Evolutionary conservation across 2,329 filamentous ascomycete genomes (phyloP), one percentile per base, ranked within the genome.

Genomic region (Trichoderma sp.): DNA sequence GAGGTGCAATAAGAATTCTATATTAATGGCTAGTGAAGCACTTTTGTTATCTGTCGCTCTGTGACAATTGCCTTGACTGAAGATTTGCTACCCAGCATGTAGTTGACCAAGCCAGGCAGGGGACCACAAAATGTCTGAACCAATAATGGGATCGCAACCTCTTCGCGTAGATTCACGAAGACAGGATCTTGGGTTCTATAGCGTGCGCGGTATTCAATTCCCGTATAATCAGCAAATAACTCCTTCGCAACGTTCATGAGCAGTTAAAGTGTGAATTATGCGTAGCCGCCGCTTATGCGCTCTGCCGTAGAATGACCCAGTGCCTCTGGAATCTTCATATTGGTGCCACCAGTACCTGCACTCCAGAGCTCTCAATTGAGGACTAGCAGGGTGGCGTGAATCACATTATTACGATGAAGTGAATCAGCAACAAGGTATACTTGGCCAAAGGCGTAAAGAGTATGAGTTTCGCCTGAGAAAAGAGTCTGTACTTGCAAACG

Each of bases 271-370:
- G 37, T 18, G 2, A 18, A 3, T 18, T 43, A n/a, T 5, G 39
- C 18, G 39, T n/a, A 8, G 39, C 39, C 7, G 18, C 7, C 18
- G 16, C 76, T 77, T 39, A 73, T 61, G 5, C 70, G 63, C 11
- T 67, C 70, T 10, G 32, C 72, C 71, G 30, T 68, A 61, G 1
- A 64, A 59, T 28, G 69, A 58, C 10, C 52, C 61, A 76, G 70
- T 11, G 68, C 67, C 1, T 68, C 60, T 3, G 84, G 72, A 5
- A 84, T 73, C 1, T 64, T 67, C 2, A 75, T 72, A 0, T 79
- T 79, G 8, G 78, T 75, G 10, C 39, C 5, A 8, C 39, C 39
- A n/a, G 39, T 18, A 18, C 5, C 16, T 10, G 18, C 39, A n/a
- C 39, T 18, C 16, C 1, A 18, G 18, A n/a, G 3, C 7, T 3